A percentile compares a stretch with the other conserved stretches of the same genome.
Conservation (phyloP, 2,329 filamentous ascomycete genomes). For the Colletotrichum lentis region DNA sequence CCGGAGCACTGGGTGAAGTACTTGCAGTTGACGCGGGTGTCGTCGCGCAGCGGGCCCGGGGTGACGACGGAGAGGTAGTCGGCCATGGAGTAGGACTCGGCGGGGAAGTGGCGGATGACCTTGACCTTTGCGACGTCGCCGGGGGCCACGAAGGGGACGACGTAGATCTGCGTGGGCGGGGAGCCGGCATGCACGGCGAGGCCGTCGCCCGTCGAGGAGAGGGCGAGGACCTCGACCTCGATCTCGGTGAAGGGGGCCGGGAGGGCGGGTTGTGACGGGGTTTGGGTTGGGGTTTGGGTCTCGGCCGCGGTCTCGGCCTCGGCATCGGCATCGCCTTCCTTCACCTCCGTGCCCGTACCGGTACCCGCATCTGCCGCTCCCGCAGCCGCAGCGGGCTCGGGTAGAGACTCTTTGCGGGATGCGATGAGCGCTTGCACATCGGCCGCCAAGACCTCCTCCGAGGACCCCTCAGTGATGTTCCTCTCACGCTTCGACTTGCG, state of each 20-base stretch:
- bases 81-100: slow-evolving; percentile 75
- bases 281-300: background rate
- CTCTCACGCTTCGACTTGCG: slow-evolving; percentile 67
- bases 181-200: slow-evolving; percentile 75
- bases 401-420: slow-evolving; percentile 49
- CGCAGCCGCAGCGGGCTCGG: slow-evolving; percentile 34
- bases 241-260: slow-evolving; percentile 77
- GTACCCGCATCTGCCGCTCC: slow-evolving; percentile 41
- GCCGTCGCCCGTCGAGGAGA: slow-evolving; percentile 93
- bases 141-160: slow-evolving; percentile 87
- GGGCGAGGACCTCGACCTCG: slow-evolving; percentile 79
- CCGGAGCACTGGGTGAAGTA: slow-evolving; percentile 91
- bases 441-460: slow-evolving; percentile 71
- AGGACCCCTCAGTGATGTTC: slow-evolving; percentile 68
- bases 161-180: slow-evolving; percentile 74
- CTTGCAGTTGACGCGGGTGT: slow-evolving; percentile 77
- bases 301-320: slow-evolving; percentile 31
- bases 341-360: slow-evolving; percentile 33
- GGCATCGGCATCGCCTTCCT: slow-evolving; percentile 40
- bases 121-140: slow-evolving; percentile 84
- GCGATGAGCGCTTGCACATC: slow-evolving; percentile 67
- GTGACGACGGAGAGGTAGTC: slow-evolving; percentile 82
- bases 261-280: slow-evolving; percentile 47
- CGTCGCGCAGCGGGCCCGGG: slow-evolving; percentile 79
- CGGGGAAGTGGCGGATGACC: slow-evolving; percentile 74